Evolutionary conservation across 1,284 basidiomycete genomes (phyloP), one percentile per base, ranked within the genome.

Genomic region (Psilocybe mexicana): DNA sequence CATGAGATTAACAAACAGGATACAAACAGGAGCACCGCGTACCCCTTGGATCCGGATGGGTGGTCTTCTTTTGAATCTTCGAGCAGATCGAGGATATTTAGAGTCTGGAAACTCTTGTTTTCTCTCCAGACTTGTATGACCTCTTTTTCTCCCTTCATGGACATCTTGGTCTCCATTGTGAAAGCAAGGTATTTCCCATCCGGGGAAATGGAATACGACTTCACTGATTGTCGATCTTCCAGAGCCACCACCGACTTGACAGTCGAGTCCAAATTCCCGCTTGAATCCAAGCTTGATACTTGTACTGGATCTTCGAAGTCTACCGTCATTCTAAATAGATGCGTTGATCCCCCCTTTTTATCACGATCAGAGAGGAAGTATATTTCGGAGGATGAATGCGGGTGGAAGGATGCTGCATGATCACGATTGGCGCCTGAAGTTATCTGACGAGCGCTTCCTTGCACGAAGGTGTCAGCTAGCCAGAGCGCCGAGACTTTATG

Each of bases 291-390:
- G 18, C 18, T 18, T 18, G 18, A 18, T 18, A 18, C 18, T 18
- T 1, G 18, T 18, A 18, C 18, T 18, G 18, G 18, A 18, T 14
- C 11, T 10, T 49, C 33, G 11, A 18, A 36, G 12, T 24, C 24
- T 4, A 30, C 6, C 1, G 30, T n/a, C 24, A 57, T 24, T 23
- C 43, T 54, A 26, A 43, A 60, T 7, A 60, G 38, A n/a, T 60
- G 55, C 14, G 47, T 43, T 18, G 43, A 38, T 14, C 59, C 52
- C 6, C 58, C 58, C 14, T 54, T 40, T n/a, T 55, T 54, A 8
- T 54, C 55, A 24, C 55, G 52, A 45, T 60, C 59, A 18, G 59
- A 60, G 18, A 60, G 59, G n/a, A 60, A 60, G 26, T 52, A 60
- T 25, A 60, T 42, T 23, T 53, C 33, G 11, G 30, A 46, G 3